Evolutionary conservation across 2,329 filamentous ascomycete genomes (phyloP).

Genomic region (Lizonia empirigonia): DNA sequence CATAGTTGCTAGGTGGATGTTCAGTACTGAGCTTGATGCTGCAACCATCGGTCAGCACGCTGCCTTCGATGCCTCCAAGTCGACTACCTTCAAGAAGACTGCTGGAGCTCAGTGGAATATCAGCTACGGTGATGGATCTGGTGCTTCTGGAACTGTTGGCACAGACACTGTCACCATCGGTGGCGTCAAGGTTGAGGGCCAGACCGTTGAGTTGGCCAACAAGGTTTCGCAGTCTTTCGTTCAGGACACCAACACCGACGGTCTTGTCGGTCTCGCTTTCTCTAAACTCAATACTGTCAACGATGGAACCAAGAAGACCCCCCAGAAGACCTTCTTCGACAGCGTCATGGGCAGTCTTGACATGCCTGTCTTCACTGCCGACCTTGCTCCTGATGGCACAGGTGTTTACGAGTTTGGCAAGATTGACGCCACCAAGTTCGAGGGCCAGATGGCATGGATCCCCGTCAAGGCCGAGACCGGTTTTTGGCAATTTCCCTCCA

Average conservation of each 20-base stretch:
- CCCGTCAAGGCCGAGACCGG: slow-evolving; percentile 66
- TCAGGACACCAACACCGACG: slow-evolving; percentile 65
- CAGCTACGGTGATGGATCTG: slow-evolving; percentile 71
- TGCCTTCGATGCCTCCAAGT: slow-evolving; percentile 60
- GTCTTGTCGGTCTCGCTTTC: slow-evolving; percentile 73
- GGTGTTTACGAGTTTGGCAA: slow-evolving; percentile 77
- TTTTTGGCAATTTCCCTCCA: slow-evolving; percentile 71
- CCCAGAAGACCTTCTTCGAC: slow-evolving; percentile 76
- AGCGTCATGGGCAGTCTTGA: slow-evolving; percentile 67
- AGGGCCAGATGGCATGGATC: slow-evolving; percentile 66
- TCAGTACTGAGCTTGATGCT: slow-evolving; percentile 64
- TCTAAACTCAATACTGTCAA: slow-evolving; percentile 64
- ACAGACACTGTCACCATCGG: slow-evolving; percentile 72
- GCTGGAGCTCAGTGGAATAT: slow-evolving; percentile 64
- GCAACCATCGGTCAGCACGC: slow-evolving; percentile 57
- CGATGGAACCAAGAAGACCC: slow-evolving; percentile 59
- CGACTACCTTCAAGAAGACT: slow-evolving; percentile 56
- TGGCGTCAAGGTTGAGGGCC: slow-evolving; percentile 64
- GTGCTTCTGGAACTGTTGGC: slow-evolving; percentile 67
- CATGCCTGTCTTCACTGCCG: slow-evolving; percentile 72
- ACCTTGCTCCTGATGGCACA: slow-evolving; percentile 63
- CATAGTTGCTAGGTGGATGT: slow-evolving; percentile 63
- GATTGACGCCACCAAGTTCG: slow-evolving; percentile 68
- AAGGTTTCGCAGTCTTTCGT: slow-evolving; percentile 64
- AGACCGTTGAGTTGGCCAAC: slow-evolving; percentile 72